A percentile compares a stretch with the other conserved stretches of the same genome.
phyloP scores from a whole-genome alignment of 441 rosid genomes.

The Theobroma grandiflorum region DNA sequence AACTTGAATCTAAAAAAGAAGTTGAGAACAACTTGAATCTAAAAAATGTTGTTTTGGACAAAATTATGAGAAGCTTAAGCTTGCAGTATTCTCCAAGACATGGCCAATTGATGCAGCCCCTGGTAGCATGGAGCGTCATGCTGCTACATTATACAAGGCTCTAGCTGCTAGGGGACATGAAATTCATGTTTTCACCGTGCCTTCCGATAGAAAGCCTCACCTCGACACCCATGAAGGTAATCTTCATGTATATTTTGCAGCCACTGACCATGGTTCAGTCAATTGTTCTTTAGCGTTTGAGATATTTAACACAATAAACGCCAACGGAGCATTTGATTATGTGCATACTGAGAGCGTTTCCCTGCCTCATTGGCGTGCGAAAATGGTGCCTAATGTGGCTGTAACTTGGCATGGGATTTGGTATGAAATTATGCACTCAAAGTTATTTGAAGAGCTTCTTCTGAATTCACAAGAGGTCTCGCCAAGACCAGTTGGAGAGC shows the following conservation, averaged over 20 bases:
- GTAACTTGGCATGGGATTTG: constrained; percentile 85
- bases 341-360: constrained; percentile 84
- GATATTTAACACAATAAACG: constrained; percentile 56
- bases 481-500: constrained; percentile 50
- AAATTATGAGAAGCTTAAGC: constrained; percentile 58
- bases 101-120: constrained; percentile 65
- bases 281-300: constrained; percentile 62
- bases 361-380: constrained; percentile 71
- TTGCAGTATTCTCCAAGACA: constrained; percentile 68
- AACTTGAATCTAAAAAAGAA: background rate
- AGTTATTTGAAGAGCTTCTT: constrained; percentile 61
- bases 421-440: constrained; percentile 81
- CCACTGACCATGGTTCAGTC: constrained; percentile 66
- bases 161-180: constrained; percentile 66
- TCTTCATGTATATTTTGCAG: constrained; percentile 67
- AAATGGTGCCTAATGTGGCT: constrained; percentile 55
- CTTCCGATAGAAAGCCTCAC: constrained; percentile 57
- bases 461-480: constrained; percentile 41
- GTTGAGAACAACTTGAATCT: background rate
- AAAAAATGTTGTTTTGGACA: constrained; percentile 63
- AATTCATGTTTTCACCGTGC: constrained; percentile 75
- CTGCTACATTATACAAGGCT: constrained; percentile 58
- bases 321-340: constrained; percentile 51
- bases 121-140: constrained; percentile 84
- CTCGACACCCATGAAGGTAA: constrained; percentile 49